These are phyloP conservation scores for Solanum virginianum DNA, from an alignment of 257 asterid species.

Conservation along the genomic window DNA sequence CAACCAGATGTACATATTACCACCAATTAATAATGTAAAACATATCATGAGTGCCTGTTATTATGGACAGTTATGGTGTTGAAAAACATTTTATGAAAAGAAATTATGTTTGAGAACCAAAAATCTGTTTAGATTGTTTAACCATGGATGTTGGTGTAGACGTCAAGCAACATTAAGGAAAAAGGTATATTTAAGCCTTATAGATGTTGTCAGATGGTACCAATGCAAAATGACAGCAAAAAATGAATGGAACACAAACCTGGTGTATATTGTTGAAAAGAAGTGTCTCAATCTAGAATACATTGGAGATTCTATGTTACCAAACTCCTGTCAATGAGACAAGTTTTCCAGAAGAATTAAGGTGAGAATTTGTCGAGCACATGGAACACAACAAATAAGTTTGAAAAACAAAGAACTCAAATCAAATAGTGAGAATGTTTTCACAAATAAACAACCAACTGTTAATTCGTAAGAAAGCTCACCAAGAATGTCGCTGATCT, in stretches of 20 bases:
- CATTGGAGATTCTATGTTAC: conserved; percentile 92
- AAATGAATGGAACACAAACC: conserved; percentile 24
- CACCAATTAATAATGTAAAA: not conserved
- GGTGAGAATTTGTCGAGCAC: not conserved
- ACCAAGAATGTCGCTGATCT: conserved; percentile 92
- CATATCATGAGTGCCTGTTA: not conserved
- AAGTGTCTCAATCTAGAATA: conserved; percentile 84
- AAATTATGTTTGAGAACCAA: not conserved
- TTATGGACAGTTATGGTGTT: not conserved
- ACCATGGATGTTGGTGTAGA: not conserved
- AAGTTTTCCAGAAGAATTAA: not conserved
- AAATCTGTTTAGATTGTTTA: not conserved
- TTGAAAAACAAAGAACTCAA: conserved; percentile 7
- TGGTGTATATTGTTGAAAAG: conserved; percentile 81
- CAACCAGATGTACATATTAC: not conserved
- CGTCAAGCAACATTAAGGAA: not conserved
- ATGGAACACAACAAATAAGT: not conserved
- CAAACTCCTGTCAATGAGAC: conserved; percentile 63
- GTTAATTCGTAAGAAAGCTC: conserved; percentile 15
- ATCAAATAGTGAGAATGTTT: not conserved
- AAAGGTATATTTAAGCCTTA: not conserved
- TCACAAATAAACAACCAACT: not conserved
- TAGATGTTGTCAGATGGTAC: not conserved
- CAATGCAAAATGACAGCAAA: not conserved
- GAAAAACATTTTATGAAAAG: not conserved